A percentile compares a stretch with the other conserved stretches of the same genome.
phyloP scores from a whole-genome alignment of 1,284 basidiomycete species.

The Cryptococcus maquisensis region DNA sequence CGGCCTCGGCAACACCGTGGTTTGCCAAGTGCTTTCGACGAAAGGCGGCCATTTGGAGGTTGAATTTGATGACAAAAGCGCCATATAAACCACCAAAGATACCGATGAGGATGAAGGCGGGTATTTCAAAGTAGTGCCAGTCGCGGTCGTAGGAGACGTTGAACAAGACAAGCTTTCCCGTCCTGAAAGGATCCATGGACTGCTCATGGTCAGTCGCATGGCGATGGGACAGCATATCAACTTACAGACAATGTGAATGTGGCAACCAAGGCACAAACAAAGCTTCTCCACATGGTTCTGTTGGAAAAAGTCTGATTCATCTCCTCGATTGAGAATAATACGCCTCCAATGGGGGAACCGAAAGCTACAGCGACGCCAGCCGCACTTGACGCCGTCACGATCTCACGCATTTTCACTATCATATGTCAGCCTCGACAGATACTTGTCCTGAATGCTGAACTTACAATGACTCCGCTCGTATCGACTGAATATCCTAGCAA shows the following conservation, averaged over 20 bases:
- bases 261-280: slow-evolving; percentile 93
- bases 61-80: slow-evolving; percentile 94
- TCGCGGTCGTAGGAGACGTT: slow-evolving; percentile 96
- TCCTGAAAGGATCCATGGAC: slow-evolving; percentile 98
- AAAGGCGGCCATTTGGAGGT: slow-evolving; percentile 90
- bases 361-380: slow-evolving; percentile 97
- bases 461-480: slow-evolving; percentile 83
- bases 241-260: slow-evolving; percentile 90
- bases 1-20: slow-evolving; percentile 84
- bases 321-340: slow-evolving; percentile 87
- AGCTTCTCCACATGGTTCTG: slow-evolving; percentile 97
- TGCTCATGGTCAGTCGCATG: slow-evolving; percentile 34
- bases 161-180: slow-evolving; percentile 96
- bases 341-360: slow-evolving; percentile 95
- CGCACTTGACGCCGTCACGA: slow-evolving; percentile 91
- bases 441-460: not conserved
- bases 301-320: slow-evolving; percentile 97
- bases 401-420: slow-evolving; percentile 88
- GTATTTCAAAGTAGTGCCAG: slow-evolving; percentile 99
- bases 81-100: slow-evolving; percentile 97
- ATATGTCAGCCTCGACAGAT: not conserved
- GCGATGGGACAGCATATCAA: slow-evolving; percentile 19
- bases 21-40: slow-evolving; percentile 79
- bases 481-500: slow-evolving; percentile 73
- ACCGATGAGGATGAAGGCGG: slow-evolving; percentile 89